Percentiles rank a stretch among this genome's conserved stretches.
Conservation (phyloP, 2,329 filamentous ascomycete species). For the Aspergillus sojae region DNA sequence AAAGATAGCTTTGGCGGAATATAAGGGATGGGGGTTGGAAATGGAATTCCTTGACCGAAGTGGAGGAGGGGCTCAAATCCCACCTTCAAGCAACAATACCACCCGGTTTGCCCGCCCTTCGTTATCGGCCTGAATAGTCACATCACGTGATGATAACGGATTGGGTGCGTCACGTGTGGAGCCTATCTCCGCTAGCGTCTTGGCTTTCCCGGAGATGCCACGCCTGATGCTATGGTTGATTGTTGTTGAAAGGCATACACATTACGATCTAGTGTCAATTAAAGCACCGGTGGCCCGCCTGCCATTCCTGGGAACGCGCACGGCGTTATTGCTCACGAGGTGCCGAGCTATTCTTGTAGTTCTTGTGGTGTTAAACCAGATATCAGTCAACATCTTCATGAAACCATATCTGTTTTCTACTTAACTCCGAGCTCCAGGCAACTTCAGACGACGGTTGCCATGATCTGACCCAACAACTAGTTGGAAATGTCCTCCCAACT, state of each 20-base stretch:
- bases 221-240: slow-evolving; percentile 14
- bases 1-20: neutral
- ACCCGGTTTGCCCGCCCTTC: neutral
- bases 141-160: slow-evolving; percentile 21
- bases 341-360: neutral
- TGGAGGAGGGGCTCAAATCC: slow-evolving; percentile 25
- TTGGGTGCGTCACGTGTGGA: slow-evolving; percentile 18
- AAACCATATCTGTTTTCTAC: slow-evolving; percentile 18
- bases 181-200: slow-evolving; percentile 21
- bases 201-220: slow-evolving; percentile 26
- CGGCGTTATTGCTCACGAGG: neutral
- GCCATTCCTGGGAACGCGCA: neutral
- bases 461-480: slow-evolving; percentile 31
- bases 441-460: slow-evolving; percentile 26
- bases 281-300: neutral
- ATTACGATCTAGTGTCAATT: neutral
- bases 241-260: neutral
- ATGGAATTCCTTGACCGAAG: slow-evolving; percentile 16
- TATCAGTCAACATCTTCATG: slow-evolving; percentile 14
- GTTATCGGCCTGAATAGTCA: slow-evolving; percentile 9
- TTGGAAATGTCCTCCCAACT: slow-evolving; percentile 85
- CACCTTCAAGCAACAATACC: slow-evolving; percentile 12
- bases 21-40: slow-evolving; percentile 13
- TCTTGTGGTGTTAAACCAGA: no score
- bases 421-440: slow-evolving; percentile 15